A percentile compares a stretch with the other conserved stretches of the same genome.
These are phyloP conservation scores for Calonectria pauciramosa DNA, from an alignment of 2,329 filamentous ascomycete species.

Conservation along the genomic window DNA sequence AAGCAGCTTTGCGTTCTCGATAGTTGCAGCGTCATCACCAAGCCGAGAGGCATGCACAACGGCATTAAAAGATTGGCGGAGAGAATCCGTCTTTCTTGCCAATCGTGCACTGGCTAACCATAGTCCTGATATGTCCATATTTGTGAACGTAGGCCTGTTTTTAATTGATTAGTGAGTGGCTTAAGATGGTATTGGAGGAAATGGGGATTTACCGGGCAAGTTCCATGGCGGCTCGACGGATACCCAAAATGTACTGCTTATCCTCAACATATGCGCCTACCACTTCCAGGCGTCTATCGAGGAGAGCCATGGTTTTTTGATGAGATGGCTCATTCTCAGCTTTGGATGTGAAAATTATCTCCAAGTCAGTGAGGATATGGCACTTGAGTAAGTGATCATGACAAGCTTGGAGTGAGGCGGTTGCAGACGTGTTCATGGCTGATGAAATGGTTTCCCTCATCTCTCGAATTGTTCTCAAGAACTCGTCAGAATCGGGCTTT, in stretches of 20 bases:
- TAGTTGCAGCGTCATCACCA: constrained; percentile 88
- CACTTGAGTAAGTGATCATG: constrained; percentile 89
- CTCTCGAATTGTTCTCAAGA: constrained; percentile 69
- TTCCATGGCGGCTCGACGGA: constrained; percentile 90
- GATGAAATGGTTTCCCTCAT: constrained; percentile 80
- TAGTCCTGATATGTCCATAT: constrained; percentile 82
- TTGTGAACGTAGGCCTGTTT: constrained; percentile 70
- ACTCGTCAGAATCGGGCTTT: constrained; percentile 63
- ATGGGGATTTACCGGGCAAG: constrained; percentile 71
- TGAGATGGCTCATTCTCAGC: constrained; percentile 57
- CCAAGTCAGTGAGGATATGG: constrained; percentile 89
- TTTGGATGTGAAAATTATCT: constrained; percentile 74
- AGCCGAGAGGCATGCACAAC: constrained; percentile 89
- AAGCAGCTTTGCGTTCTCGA: constrained; percentile 92
- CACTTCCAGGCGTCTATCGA: constrained; percentile 86
- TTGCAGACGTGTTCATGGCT: constrained; percentile 81
- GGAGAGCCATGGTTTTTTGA: constrained; percentile 48
- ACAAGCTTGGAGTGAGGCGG: constrained; percentile 84
- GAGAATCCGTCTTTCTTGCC: constrained; percentile 86
- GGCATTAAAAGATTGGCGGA: constrained; percentile 92
- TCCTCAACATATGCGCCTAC: constrained; percentile 91
- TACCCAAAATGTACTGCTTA: constrained; percentile 92
- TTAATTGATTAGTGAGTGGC: constrained; percentile 19
- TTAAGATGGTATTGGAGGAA: neutral
- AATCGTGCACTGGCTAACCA: constrained; percentile 91